Evolutionary conservation across 305 asterid species (phyloP), one percentile per base, ranked within the genome.

Genomic region (Solanum chacoense): DNA sequence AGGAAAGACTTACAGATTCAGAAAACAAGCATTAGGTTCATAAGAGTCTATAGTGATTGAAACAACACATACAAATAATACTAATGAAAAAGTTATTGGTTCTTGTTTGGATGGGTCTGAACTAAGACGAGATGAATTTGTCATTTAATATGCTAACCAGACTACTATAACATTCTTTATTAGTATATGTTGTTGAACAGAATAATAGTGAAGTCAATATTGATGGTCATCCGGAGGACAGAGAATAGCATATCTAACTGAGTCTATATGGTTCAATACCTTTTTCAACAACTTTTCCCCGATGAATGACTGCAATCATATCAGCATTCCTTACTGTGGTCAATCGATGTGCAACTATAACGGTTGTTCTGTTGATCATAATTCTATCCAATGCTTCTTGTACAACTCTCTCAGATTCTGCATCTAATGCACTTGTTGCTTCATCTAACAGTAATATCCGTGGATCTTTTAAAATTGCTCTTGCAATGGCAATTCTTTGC

Each of bases 351-450:
- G 99, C 99, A 22, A 96, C 98, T 22, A 96, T 92, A 76, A 96
- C 92, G 2, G 99, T 96, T 55, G 98, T 96, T 87, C 98, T 90
- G 89, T 95, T 94, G 35, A 92, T 92, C 99, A 97, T 95, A 72
- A 96, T 93, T 88, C 98, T 93, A 91, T 96, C 98, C 26, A 96
- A 93, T 24, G 98, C 98, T 90, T 96, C 98, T 74, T 96, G 99
- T 67, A 96, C 99, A 3, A 95, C 88, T 87, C 98, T 92, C 93
- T 96, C 99, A 3, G 99, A 96, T 89, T 96, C 98, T 88, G 99
- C 98, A 90, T 96, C 99, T 7, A 96, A 92, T 0, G 99, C 99
- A 90, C 99, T 96, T 7, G 99, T 96, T 59, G 99, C 99, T 93
- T 95, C 98, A 36, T 96, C 99, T 7, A 96, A 91, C 76, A 96